These are phyloP conservation scores for Kwoniella sp. DNA, from an alignment of 768 basidiomycete species.

Conservation along the genomic window DNA sequence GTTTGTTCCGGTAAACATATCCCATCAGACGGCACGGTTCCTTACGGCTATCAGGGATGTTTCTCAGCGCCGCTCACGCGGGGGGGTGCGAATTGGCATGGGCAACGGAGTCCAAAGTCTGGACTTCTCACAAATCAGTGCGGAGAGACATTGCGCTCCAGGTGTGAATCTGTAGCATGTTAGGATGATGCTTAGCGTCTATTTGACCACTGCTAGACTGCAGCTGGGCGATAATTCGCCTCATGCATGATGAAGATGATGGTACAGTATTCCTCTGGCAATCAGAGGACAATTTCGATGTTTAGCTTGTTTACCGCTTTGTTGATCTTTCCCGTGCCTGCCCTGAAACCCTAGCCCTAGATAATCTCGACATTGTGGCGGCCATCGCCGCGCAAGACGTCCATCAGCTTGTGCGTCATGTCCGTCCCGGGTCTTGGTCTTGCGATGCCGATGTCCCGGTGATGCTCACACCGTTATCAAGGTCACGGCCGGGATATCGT, in stretches of 20 bases:
- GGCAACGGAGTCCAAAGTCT: too few relatives aligned
- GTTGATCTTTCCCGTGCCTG: background rate
- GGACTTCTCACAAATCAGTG: background rate
- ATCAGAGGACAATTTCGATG: background rate
- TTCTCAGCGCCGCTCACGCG: background rate
- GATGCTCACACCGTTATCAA: too few relatives aligned
- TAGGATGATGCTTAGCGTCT: too few relatives aligned
- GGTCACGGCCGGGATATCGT: too few relatives aligned
- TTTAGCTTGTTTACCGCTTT: background rate
- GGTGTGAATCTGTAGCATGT: too few relatives aligned
- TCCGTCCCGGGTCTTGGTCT: too few relatives aligned
- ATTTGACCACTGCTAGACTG: too few relatives aligned
- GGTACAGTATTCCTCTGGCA: background rate
- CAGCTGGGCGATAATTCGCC: background rate
- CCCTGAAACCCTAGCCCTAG: too few relatives aligned
- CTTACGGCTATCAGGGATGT: slow-evolving; percentile 1
- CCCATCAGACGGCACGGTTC: background rate
- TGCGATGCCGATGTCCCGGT: too few relatives aligned
- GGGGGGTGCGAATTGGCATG: background rate
- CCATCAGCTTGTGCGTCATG: too few relatives aligned
- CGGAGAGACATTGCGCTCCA: background rate
- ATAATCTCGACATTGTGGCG: too few relatives aligned
- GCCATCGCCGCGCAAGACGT: too few relatives aligned
- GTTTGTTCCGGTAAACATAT: background rate
- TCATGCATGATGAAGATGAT: background rate